Conservation (phyloP, 176 grass and related monocot species). For the Hyparrhenia diplandra region DNA sequence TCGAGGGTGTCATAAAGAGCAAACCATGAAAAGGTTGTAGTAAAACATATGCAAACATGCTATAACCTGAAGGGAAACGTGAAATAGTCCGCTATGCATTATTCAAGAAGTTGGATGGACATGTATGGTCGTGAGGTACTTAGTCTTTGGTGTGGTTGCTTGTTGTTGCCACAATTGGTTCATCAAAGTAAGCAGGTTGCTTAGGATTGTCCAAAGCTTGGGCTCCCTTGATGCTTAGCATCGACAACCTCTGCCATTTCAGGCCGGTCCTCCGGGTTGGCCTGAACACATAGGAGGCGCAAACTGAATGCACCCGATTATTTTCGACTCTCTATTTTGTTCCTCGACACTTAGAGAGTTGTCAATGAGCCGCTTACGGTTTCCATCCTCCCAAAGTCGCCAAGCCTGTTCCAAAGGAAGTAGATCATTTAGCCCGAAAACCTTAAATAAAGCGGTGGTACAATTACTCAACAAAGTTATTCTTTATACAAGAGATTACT, state of each 20-base stretch:
- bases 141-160: background rate
- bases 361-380: background rate
- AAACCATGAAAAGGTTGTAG: background rate
- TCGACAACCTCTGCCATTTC: background rate
- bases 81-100: too few species aligned
- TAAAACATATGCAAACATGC: background rate
- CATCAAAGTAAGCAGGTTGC: slow-evolving; percentile 3
- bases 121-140: background rate
- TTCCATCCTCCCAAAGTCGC: slow-evolving; percentile 13
- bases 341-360: background rate
- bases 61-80: background rate
- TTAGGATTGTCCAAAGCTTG: background rate
- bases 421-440: background rate
- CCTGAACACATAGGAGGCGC: slow-evolving; percentile 16
- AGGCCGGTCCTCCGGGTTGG: background rate
- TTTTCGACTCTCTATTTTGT: background rate
- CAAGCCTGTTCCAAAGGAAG: background rate
- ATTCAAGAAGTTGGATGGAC: background rate
- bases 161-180: background rate
- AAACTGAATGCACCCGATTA: background rate
- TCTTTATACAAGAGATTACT: background rate
- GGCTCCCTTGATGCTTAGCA: background rate
- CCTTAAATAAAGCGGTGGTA: background rate
- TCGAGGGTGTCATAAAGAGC: background rate
- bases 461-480: background rate